These are phyloP conservation scores for Pseudogymnoascus sp. DNA, from an alignment of 2,329 filamentous ascomycete species.

Conservation along the genomic window DNA sequence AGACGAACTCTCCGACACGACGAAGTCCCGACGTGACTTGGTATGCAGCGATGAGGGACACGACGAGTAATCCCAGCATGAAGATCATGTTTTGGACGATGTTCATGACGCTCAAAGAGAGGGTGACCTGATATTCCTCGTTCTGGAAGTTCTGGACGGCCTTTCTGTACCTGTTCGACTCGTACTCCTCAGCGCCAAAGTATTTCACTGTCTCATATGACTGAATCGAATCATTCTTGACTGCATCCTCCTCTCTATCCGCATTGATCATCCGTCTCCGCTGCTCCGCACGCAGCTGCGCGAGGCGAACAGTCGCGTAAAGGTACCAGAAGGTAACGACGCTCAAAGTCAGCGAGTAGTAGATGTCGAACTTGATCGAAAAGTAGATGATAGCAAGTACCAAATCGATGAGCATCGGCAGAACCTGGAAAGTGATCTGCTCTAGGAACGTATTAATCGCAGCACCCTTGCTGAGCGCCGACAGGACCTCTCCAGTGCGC, in stretches of 20 bases:
- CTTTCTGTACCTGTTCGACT: constrained; percentile 63
- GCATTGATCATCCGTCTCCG: constrained; percentile 91
- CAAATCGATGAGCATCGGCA: constrained; percentile 90
- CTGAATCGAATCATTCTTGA: constrained; percentile 97
- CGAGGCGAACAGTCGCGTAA: constrained; percentile 93
- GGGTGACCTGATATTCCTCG: constrained; percentile 68
- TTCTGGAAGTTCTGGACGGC: constrained; percentile 65
- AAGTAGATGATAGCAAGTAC: constrained; percentile 79
- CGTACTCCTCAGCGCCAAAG: constrained; percentile 76
- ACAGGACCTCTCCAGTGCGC: constrained; percentile 91
- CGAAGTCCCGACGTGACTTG: constrained; percentile 62
- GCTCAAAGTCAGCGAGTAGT: constrained; percentile 83
- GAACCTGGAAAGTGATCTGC: constrained; percentile 89
- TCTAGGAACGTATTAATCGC: constrained; percentile 96
- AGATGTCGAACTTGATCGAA: constrained; percentile 68
- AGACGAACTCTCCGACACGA: constrained; percentile 63
- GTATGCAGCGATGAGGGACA: constrained; percentile 67
- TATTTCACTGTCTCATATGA: constrained; percentile 97
- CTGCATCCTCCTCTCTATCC: constrained; percentile 88
- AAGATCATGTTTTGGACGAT: constrained; percentile 74
- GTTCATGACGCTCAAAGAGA: constrained; percentile 73
- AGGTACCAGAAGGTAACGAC: constrained; percentile 94
- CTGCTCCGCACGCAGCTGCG: constrained; percentile 83
- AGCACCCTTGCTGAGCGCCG: constrained; percentile 89
- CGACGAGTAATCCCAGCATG: constrained; percentile 64